Evolutionary conservation across 2,329 filamentous ascomycete species (phyloP).

Genomic region (Trichoderma hamatum): DNA sequence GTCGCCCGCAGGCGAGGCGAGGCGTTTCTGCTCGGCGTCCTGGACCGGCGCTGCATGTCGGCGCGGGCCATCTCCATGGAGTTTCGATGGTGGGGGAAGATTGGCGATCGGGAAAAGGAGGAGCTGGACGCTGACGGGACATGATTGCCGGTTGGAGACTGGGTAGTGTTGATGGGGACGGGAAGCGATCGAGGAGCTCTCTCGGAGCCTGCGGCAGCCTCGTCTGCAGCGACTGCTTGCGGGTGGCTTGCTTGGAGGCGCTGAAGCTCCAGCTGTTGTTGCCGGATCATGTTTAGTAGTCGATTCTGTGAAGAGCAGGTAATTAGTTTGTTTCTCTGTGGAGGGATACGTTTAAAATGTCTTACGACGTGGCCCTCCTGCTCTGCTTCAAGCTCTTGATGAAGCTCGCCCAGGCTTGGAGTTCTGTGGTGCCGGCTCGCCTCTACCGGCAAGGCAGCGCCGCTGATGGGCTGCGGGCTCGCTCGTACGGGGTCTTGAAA

Average conservation of each 20-base stretch:
- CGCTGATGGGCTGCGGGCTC: conserved; percentile 53
- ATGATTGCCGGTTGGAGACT: conserved; percentile 38
- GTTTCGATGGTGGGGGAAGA: conserved; percentile 54
- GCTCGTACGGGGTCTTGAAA: conserved; percentile 46
- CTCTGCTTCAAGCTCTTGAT: conserved; percentile 78
- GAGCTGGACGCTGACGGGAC: conserved; percentile 41
- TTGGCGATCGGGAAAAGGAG: conserved; percentile 56
- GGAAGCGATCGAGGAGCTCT: conserved; percentile 43
- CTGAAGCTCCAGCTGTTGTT: conserved; percentile 72
- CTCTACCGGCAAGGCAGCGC: conserved; percentile 53
- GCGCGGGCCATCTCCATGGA: conserved; percentile 63
- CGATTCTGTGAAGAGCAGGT: conserved; percentile 60
- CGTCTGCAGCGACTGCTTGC: conserved; percentile 51
- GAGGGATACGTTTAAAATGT: background rate
- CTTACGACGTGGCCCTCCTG: conserved; percentile 76
- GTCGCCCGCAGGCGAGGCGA: conserved; percentile 60
- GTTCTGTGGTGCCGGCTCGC: conserved; percentile 64
- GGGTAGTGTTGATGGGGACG: conserved; percentile 41
- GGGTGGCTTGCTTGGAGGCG: conserved; percentile 56
- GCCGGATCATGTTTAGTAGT: conserved; percentile 74
- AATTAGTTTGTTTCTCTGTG: conserved; percentile 24
- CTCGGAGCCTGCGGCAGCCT: conserved; percentile 53
- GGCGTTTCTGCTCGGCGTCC: conserved; percentile 61
- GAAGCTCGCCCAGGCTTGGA: conserved; percentile 74
- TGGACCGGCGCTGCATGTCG: conserved; percentile 59